These are phyloP conservation scores for Prinsepia uniflora DNA, from an alignment of 306 rosid species.

Conservation along the genomic window DNA sequence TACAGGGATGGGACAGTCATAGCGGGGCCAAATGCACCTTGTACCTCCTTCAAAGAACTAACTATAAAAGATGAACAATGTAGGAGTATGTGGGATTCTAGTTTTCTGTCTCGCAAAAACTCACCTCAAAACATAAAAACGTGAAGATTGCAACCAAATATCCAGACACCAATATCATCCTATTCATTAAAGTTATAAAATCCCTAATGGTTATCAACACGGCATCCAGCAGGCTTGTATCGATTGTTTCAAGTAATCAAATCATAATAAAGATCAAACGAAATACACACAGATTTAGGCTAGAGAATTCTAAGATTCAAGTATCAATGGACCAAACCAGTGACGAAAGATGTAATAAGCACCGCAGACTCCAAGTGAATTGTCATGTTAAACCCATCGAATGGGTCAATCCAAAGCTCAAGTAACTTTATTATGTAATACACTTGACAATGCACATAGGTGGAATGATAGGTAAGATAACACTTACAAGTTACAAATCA, in stretches of 20 bases:
- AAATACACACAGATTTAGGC: background rate
- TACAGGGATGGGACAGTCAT: background rate
- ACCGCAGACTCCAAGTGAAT: background rate
- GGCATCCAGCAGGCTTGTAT: background rate
- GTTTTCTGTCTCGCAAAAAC: background rate
- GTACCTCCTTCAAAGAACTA: background rate
- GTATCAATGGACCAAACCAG: background rate
- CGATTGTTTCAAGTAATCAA: background rate
- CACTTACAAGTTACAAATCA: background rate
- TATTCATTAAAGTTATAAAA: background rate
- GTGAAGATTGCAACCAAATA: background rate
- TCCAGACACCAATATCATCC: background rate
- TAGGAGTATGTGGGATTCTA: background rate
- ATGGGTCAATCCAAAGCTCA: background rate
- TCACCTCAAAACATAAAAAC: background rate
- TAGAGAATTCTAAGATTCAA: background rate
- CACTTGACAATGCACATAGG: background rate
- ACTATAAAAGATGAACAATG: background rate
- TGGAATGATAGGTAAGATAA: background rate
- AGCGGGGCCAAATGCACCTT: background rate
- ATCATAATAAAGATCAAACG: background rate
- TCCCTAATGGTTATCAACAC: background rate
- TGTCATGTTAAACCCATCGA: background rate
- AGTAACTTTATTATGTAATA: background rate
- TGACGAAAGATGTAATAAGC: background rate